Evolutionary conservation across 768 basidiomycete species (phyloP).

Genomic region (Glaciozyma martinii): DNA sequence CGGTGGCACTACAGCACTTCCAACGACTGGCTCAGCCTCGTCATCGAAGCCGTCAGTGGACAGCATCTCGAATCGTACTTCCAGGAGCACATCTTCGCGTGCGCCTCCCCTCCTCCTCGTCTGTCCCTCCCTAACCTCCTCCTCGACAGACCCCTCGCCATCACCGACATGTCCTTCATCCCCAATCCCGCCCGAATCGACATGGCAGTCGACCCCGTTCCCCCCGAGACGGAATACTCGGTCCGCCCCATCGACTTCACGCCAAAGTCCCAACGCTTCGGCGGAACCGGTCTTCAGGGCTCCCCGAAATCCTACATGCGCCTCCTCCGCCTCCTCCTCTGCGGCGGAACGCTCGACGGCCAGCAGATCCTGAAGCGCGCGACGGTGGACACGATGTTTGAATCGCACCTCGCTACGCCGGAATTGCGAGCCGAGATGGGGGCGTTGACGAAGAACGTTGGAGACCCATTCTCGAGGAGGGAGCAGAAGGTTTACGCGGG

Average conservation of each 20-base stretch:
- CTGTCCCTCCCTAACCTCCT: neutral
- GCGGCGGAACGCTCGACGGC: neutral
- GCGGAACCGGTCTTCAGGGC: constrained; percentile 34
- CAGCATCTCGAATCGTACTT: constrained; percentile 36
- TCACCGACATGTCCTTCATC: constrained; percentile 34
- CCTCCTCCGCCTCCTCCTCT: constrained; percentile 34
- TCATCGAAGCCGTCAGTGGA: constrained; percentile 35
- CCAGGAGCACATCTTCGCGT: constrained; percentile 36
- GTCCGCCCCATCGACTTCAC: neutral
- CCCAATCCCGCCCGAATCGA: constrained; percentile 24
- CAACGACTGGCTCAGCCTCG: constrained; percentile 37
- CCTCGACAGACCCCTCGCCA: constrained; percentile 32
- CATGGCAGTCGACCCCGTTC: neutral
- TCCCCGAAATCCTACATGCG: constrained; percentile 33
- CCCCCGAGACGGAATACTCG: neutral
- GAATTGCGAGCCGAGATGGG: neutral
- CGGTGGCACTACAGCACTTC: constrained; percentile 29
- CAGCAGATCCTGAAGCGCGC: constrained; percentile 6
- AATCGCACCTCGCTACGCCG: neutral
- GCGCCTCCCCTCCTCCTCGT: neutral
- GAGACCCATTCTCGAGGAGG: neutral
- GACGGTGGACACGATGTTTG: constrained; percentile 28
- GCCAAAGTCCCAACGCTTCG: constrained; percentile 16
- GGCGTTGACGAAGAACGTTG: neutral
- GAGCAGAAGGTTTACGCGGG: neutral